phyloP scores from a whole-genome alignment of 495 filamentous ascomycete genomes.

The Thozetella sp. region DNA sequence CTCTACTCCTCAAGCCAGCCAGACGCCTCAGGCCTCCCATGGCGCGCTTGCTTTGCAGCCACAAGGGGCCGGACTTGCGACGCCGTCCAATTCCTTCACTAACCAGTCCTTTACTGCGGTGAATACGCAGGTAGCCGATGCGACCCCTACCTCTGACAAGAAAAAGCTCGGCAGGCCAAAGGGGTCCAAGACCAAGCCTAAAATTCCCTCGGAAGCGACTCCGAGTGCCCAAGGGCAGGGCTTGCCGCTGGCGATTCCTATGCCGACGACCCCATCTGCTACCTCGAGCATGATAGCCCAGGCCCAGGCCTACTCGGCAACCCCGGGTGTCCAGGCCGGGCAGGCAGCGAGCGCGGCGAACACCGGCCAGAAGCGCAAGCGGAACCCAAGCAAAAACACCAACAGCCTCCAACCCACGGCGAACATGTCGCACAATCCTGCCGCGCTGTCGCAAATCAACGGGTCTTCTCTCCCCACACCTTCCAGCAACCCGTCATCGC shows the following conservation, averaged over 20 bases:
- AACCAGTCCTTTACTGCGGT: slow-evolving; percentile 25
- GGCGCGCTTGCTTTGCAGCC: neutral
- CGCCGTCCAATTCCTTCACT: neutral
- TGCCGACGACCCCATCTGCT: neutral
- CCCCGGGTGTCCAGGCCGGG: slow-evolving; percentile 8
- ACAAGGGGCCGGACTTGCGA: neutral
- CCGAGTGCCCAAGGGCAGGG: neutral
- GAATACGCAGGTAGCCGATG: slow-evolving; percentile 9
- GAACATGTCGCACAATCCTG: neutral
- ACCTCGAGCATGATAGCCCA: neutral
- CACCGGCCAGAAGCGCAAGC: slow-evolving; percentile 24
- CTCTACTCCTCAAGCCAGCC: slow-evolving; percentile 10
- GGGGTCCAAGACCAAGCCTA: slow-evolving; percentile 5
- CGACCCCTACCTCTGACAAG: slow-evolving; percentile 6
- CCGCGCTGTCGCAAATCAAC: neutral
- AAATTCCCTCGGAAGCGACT: neutral
- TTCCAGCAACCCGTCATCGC: neutral
- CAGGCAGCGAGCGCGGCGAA: slow-evolving; percentile 4
- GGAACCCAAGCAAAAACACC: slow-evolving; percentile 15
- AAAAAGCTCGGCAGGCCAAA: slow-evolving; percentile 10
- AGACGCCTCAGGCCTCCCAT: slow-evolving; percentile 2
- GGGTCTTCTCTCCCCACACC: slow-evolving; percentile 3
- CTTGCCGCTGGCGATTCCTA: neutral
- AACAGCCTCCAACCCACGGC: neutral
- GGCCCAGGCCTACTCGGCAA: neutral